These are phyloP conservation scores for Colletotrichum graminicola DNA, from an alignment of 2,329 filamentous ascomycete species.

Conservation along the genomic window DNA sequence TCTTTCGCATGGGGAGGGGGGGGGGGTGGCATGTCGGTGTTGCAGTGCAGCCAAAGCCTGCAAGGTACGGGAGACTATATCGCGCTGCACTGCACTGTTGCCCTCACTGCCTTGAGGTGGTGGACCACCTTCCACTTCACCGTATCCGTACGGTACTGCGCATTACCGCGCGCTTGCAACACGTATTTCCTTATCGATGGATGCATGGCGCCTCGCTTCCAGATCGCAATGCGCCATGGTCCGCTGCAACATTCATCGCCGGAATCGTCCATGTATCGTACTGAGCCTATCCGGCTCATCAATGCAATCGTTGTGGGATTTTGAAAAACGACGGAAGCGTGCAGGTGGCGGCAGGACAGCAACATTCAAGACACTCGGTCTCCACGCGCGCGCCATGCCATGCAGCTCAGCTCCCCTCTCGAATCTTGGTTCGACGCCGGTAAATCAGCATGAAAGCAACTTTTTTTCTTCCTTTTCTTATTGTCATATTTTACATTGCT, in stretches of 20 bases:
- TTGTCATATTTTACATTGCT: no score
- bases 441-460: not conserved
- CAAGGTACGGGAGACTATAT: slow-evolving; percentile 38
- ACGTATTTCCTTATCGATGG: not conserved
- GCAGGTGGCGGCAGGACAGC: not conserved
- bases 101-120: slow-evolving; percentile 10
- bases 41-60: slow-evolving; percentile 38
- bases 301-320: not conserved
- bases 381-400: not conserved
- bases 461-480: not conserved
- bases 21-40: slow-evolving; percentile 26
- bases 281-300: slow-evolving; percentile 14
- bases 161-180: no score
- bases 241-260: slow-evolving; percentile 8
- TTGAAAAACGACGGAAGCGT: not conserved
- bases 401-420: not conserved
- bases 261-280: not conserved
- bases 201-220: slow-evolving; percentile 22
- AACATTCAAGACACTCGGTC: not conserved
- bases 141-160: no score
- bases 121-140: slow-evolving; percentile 15
- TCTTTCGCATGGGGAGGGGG: slow-evolving; percentile 3
- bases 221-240: slow-evolving; percentile 24
- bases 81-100: slow-evolving; percentile 2
- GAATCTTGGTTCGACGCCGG: not conserved